These are phyloP conservation scores for Beauveria sp. DNA, from an alignment of 2,329 filamentous ascomycete species.

Conservation along the genomic window DNA sequence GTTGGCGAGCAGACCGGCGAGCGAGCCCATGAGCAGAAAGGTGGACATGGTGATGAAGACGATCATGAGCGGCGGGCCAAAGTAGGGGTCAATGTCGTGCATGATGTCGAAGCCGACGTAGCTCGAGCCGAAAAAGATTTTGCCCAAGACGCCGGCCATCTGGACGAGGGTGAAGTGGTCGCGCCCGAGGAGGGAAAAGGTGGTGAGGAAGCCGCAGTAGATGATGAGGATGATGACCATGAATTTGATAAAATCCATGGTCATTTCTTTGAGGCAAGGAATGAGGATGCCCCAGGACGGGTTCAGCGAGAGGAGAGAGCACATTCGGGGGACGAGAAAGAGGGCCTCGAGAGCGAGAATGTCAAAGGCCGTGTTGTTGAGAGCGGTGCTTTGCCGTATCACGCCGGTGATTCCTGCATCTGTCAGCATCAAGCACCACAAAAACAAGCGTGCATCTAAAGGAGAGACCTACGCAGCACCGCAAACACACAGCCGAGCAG, in stretches of 20 bases:
- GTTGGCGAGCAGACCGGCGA: conserved; percentile 73
- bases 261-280: conserved; percentile 89
- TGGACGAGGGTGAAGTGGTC: conserved; percentile 55
- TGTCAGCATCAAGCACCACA: neutral
- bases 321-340: conserved; percentile 83
- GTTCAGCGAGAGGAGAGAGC: conserved; percentile 77
- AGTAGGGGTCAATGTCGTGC: conserved; percentile 50
- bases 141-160: conserved; percentile 71
- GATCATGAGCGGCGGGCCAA: conserved; percentile 56
- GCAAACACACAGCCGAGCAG: conserved; percentile 65
- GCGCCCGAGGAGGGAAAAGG: conserved; percentile 71
- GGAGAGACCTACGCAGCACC: conserved; percentile 52
- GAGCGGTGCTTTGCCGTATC: conserved; percentile 46
- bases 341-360: conserved; percentile 83
- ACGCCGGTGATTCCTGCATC: conserved; percentile 25
- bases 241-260: conserved; percentile 85
- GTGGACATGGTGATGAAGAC: conserved; percentile 72
- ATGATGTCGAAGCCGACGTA: conserved; percentile 67
- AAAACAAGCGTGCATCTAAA: neutral
- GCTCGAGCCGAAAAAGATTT: conserved; percentile 73
- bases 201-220: conserved; percentile 84
- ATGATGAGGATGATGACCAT: conserved; percentile 71
- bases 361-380: conserved; percentile 79
- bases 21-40: conserved; percentile 69
- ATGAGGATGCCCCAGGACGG: conserved; percentile 88